These are phyloP conservation scores for Dacryopinax primogenitus DNA, from an alignment of 768 basidiomycete genomes.

Conservation along the genomic window DNA sequence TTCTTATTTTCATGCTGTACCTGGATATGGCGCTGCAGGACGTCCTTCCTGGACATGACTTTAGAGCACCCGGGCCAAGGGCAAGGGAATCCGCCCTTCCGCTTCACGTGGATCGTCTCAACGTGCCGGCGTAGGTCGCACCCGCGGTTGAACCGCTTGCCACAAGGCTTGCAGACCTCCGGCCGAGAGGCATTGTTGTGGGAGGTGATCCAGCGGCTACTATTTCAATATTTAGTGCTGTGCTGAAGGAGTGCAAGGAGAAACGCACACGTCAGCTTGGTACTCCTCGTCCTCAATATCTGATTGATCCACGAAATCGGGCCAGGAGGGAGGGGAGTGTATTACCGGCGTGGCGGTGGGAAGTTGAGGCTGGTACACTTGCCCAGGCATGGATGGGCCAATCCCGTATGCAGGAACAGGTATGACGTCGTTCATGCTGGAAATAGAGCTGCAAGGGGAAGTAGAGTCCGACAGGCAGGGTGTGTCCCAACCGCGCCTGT, in stretches of 20 bases:
- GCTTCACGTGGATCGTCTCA: constrained; percentile 2
- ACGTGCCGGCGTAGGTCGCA: constrained; percentile 2
- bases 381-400: background rate
- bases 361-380: background rate
- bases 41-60: constrained; percentile 2
- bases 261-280: background rate
- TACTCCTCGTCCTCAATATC: constrained; percentile 2
- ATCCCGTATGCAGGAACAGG: background rate
- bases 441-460: constrained; percentile 1
- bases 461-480: background rate
- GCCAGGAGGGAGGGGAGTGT: background rate
- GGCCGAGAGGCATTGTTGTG: background rate
- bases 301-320: background rate
- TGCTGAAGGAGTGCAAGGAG: background rate
- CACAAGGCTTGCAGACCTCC: background rate
- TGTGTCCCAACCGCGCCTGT: background rate
- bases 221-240: background rate
- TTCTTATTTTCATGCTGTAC: background rate
- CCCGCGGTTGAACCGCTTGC: background rate
- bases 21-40: constrained; percentile 1
- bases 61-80: background rate
- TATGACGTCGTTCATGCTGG: constrained; percentile 1
- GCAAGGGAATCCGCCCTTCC: background rate
- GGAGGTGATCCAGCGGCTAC: background rate
- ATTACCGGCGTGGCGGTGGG: background rate